Evolutionary conservation across 2,329 filamentous ascomycete genomes (phyloP).

Genomic region (Fusarium torreyae): DNA sequence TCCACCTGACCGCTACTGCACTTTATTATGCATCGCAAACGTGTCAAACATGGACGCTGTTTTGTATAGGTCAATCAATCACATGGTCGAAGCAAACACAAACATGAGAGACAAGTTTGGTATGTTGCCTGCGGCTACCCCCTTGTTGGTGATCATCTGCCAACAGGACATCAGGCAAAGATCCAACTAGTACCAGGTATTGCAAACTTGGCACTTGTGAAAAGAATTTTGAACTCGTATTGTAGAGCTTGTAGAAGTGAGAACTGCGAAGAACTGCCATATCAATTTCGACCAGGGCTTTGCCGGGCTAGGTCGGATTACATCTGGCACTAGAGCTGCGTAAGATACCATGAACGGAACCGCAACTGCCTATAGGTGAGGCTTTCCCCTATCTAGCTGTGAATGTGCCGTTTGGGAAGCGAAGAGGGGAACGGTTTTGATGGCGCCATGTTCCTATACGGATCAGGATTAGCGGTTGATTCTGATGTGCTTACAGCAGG

Average conservation of each 20-base stretch:
- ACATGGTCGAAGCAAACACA: slow-evolving; percentile 13
- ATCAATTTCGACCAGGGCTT: background rate
- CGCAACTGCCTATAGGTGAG: slow-evolving; percentile 1
- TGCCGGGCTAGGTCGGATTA: background rate
- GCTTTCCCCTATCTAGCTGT: slow-evolving; percentile 20
- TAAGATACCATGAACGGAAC: slow-evolving; percentile 24
- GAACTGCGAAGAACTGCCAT: background rate
- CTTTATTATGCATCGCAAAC: background rate
- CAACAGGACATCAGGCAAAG: slow-evolving; percentile 14
- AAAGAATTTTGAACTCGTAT: slow-evolving; percentile 8
- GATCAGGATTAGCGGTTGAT: slow-evolving; percentile 17
- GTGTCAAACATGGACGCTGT: background rate
- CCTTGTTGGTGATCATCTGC: slow-evolving; percentile 25
- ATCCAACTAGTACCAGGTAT: slow-evolving; percentile 11
- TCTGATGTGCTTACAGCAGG: slow-evolving; percentile 21
- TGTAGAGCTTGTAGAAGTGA: background rate
- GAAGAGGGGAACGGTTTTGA: slow-evolving; percentile 11
- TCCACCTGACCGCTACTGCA: slow-evolving; percentile 19
- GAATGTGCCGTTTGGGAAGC: background rate
- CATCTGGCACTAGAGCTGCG: background rate
- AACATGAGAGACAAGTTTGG: slow-evolving; percentile 11
- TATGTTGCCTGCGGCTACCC: background rate
- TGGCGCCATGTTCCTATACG: slow-evolving; percentile 24
- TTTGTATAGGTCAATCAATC: background rate
- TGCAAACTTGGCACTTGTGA: slow-evolving; percentile 10